Percentiles rank a stretch among this genome's conserved stretches.
Conservation (phyloP, 2,329 filamentous ascomycete genomes). For the Penicillium concentricum region DNA sequence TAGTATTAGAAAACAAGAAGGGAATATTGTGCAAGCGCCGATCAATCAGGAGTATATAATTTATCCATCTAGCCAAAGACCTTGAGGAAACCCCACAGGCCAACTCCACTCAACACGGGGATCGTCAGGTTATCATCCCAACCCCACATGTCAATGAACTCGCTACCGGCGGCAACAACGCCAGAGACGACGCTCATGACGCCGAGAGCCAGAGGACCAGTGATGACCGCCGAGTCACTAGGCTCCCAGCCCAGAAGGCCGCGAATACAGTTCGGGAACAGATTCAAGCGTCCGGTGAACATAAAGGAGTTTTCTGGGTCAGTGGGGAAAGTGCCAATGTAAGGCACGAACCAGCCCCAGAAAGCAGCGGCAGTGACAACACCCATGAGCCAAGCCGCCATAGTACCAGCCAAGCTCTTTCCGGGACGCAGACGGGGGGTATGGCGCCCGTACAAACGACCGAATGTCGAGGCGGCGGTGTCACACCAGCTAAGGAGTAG, state of each 20-base stretch:
- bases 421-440: conserved; percentile 80
- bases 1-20: background rate
- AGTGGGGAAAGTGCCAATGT: conserved; percentile 63
- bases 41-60: background rate
- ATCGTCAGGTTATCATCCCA: conserved; percentile 99
- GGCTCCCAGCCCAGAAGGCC: conserved; percentile 60
- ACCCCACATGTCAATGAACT: conserved; percentile 86
- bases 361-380: conserved; percentile 80
- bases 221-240: conserved; percentile 55
- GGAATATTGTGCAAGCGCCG: conserved; percentile 3
- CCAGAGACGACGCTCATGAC: conserved; percentile 84
- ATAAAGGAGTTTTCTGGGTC: conserved; percentile 72
- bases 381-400: conserved; percentile 80
- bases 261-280: conserved; percentile 62
- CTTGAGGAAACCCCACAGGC: conserved; percentile 89
- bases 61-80: conserved; percentile 60
- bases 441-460: conserved; percentile 82
- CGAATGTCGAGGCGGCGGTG: conserved; percentile 92
- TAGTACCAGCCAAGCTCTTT: conserved; percentile 86
- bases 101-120: conserved; percentile 81
- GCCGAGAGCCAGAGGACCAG: conserved; percentile 70
- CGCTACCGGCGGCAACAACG: conserved; percentile 82
- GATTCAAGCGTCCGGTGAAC: conserved; percentile 70
- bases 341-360: conserved; percentile 81
- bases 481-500: conserved; percentile 96